Evolutionary conservation across 768 basidiomycete genomes (phyloP), one percentile per base, ranked within the genome.

Genomic region (Scleroderma bovista): DNA sequence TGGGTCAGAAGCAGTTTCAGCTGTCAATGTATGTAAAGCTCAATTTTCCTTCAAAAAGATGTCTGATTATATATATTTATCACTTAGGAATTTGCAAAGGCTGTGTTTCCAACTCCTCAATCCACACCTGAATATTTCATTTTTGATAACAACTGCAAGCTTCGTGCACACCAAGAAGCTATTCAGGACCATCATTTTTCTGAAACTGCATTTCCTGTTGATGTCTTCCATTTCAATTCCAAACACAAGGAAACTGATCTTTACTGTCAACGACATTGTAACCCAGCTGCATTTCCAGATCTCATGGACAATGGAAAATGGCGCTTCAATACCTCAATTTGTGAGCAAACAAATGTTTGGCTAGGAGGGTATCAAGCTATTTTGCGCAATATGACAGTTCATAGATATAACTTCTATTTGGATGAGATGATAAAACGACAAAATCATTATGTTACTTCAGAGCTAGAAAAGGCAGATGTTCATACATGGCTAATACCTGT

Each of bases 321-420:
- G 65, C 22, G 29, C 6, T 70, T 70, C 61, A 69, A 69, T 48
- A 64, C 67, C 1, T 71, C 69, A 2, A 56, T 53, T 11, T 66
- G 65, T 13, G 68, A 71, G 47, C 63, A 69, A 49, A 58, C 60
- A 0, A 71, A 71, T 50, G 61, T 54, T 15, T 71, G 69, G 69
- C 52, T 70, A 20, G 65, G 60, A 3, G 62, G 62, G 1, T 69
- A 60, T 49, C 57, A 61, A 29, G 45, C 66, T 0, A 67, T 69
- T 29, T 51, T 62, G 5, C 48, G 61, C 6, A 63, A 66, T 50
- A 66, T 69, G 68, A 6, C 41, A 22, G 47, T 42, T 16, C 38
- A 49, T 17, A 29, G 38, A n/a, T 65, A 54, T 37, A 60, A 64
- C 37, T 67, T 66, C 49, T 66, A 65, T 38, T 57, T 67, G 3